Evolutionary conservation across 2,329 filamentous ascomycete genomes (phyloP).

Genomic region (Fusarium verrucosum): DNA sequence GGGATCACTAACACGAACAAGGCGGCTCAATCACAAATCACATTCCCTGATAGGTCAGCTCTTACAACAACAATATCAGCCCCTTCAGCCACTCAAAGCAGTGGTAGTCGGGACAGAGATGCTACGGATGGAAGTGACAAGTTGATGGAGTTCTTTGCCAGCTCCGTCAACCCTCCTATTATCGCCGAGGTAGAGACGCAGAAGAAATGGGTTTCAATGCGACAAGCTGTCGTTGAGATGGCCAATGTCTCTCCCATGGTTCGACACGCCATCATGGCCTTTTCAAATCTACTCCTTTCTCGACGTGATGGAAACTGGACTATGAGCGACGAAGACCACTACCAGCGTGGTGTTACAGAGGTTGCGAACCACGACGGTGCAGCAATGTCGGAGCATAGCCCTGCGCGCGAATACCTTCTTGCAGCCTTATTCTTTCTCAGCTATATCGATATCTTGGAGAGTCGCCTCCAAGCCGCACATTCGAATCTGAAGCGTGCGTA

Average conservation of each 20-base stretch:
- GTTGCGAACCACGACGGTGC: slow-evolving; percentile 41
- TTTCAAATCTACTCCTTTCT: slow-evolving; percentile 57
- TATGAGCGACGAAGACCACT: slow-evolving; percentile 50
- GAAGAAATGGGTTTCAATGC: slow-evolving; percentile 60
- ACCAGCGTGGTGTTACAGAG: slow-evolving; percentile 50
- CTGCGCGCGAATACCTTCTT: slow-evolving; percentile 54
- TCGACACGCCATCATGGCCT: slow-evolving; percentile 59
- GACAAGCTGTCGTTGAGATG: slow-evolving; percentile 59
- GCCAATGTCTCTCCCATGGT: slow-evolving; percentile 58
- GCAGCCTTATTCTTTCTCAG: slow-evolving; percentile 63
- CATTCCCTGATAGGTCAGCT: slow-evolving; percentile 39
- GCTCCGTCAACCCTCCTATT: slow-evolving; percentile 61
- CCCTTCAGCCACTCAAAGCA: slow-evolving; percentile 35
- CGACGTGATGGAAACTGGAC: slow-evolving; percentile 47
- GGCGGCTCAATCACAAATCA: slow-evolving; percentile 38
- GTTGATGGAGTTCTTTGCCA: slow-evolving; percentile 59
- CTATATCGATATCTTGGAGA: slow-evolving; percentile 61
- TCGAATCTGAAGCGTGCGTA: slow-evolving; percentile 61
- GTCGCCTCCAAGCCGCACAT: slow-evolving; percentile 57
- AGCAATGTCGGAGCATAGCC: slow-evolving; percentile 44
- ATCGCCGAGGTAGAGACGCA: slow-evolving; percentile 63
- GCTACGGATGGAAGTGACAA: slow-evolving; percentile 32
- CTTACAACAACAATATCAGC: slow-evolving; percentile 34
- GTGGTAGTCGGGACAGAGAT: slow-evolving; percentile 24
- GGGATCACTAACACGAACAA: not conserved